Percentiles rank a stretch among this genome's conserved stretches.
Evolutionary conservation across 2,329 filamentous ascomycete genomes (phyloP).

Genomic region (Fusarium fujikuroi): DNA sequence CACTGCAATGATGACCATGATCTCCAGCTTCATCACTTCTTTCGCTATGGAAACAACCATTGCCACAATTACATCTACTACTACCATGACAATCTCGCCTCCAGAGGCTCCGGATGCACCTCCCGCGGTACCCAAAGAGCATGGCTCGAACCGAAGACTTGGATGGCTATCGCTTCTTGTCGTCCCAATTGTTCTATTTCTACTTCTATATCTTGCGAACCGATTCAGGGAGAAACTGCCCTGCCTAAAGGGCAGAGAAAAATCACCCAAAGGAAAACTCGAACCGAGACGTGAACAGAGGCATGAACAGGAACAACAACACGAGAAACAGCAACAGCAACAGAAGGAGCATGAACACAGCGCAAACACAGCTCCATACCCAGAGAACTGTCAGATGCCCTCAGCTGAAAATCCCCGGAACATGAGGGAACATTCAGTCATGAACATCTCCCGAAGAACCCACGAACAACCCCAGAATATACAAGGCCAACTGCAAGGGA

Average conservation of each 20-base stretch:
- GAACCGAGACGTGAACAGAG: neutral
- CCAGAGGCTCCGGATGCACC: neutral
- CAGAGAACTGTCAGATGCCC: fast-evolving
- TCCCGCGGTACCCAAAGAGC: fast-evolving
- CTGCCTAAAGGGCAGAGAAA: too few relatives aligned
- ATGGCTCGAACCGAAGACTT: fast-evolving
- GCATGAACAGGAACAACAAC: neutral
- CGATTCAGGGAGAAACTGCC: too few relatives aligned
- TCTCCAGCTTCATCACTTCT: neutral
- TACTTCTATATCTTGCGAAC: too few relatives aligned
- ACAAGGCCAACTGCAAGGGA: fast-evolving
- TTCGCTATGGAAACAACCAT: neutral
- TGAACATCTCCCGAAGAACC: fast-evolving
- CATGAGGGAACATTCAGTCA: fast-evolving
- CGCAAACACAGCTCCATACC: fast-evolving
- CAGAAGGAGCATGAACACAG: neutral
- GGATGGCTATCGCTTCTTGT: neutral
- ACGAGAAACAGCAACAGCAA: neutral
- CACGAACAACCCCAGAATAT: neutral
- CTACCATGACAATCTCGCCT: fast-evolving
- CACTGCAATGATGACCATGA: fast-evolving
- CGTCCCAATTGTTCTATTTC: fast-evolving
- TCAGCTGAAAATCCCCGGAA: fast-evolving
- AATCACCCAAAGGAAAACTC: neutral
- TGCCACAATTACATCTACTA: neutral